Conservation (phyloP, 805 yeast species). For the Groenewaldozyma salmanticensis region DNA sequence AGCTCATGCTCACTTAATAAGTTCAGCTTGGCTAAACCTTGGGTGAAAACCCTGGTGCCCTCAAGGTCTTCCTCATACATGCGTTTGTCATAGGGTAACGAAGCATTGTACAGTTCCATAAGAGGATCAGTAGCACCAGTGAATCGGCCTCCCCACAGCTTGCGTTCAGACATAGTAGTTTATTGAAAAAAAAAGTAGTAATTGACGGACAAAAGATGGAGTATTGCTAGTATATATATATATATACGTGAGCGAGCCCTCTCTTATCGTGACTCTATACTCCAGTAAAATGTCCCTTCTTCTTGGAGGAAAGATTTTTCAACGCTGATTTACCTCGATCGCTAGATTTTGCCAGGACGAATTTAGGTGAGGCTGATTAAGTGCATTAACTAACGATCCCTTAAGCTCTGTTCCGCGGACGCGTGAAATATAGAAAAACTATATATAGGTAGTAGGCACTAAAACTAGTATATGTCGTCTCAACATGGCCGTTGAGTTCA, state of each 20-base stretch:
- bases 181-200: no score
- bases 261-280: neutral
- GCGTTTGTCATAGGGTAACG: constrained; percentile 87
- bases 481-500: constrained; percentile 18
- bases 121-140: constrained; percentile 93
- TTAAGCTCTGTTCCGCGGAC: no score
- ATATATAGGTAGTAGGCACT: no score
- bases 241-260: neutral
- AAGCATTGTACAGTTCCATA: constrained; percentile 95
- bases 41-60: constrained; percentile 89
- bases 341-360: no score
- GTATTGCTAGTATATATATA: neutral
- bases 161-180: constrained; percentile 40
- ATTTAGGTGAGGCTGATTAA: no score
- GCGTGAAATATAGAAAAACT: no score
- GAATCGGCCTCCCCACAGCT: constrained; percentile 97
- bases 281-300: neutral
- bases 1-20: constrained; percentile 67
- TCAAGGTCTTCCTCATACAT: constrained; percentile 92
- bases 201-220: neutral
- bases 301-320: no score
- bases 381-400: no score
- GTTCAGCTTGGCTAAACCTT: constrained; percentile 72
- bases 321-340: no score
- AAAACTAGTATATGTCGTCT: no score